A percentile compares a stretch with the other conserved stretches of the same genome.
Conservation (phyloP, 164 flowering plant species). For the Nymphaea colorata region DNA sequence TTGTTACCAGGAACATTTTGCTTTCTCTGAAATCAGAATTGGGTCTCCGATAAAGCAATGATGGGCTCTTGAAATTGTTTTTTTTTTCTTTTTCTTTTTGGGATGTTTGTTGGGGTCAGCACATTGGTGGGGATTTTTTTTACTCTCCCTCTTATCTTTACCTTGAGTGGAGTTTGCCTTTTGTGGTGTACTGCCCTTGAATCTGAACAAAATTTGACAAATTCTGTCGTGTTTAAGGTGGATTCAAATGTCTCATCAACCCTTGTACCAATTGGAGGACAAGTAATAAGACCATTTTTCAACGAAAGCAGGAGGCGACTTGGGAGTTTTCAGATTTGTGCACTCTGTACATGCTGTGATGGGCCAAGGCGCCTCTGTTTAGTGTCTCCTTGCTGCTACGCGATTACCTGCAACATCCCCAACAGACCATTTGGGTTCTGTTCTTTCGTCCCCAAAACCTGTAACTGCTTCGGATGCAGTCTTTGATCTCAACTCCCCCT, state of each 20-base stretch:
- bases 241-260: background rate
- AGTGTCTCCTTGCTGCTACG: constrained; percentile 88
- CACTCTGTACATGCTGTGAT: constrained; percentile 89
- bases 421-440: constrained; percentile 93
- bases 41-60: background rate
- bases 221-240: background rate
- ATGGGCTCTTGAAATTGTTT: background rate
- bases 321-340: constrained; percentile 70
- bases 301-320: constrained; percentile 48
- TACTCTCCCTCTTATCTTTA: background rate
- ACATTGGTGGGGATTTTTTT: background rate
- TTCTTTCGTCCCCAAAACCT: constrained; percentile 80
- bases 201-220: background rate
- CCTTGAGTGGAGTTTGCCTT: background rate
- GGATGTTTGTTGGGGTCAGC: background rate
- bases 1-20: no score
- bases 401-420: constrained; percentile 91
- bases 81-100: background rate
- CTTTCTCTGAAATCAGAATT: background rate
- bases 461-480: constrained; percentile 93
- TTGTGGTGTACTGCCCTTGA: background rate
- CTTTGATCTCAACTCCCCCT: constrained; percentile 13
- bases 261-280: background rate
- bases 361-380: constrained; percentile 60
- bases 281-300: background rate